A percentile compares a stretch with the other conserved stretches of the same genome.
Conservation (phyloP, 768 basidiomycete species). For the Tulasnella calospora region DNA sequence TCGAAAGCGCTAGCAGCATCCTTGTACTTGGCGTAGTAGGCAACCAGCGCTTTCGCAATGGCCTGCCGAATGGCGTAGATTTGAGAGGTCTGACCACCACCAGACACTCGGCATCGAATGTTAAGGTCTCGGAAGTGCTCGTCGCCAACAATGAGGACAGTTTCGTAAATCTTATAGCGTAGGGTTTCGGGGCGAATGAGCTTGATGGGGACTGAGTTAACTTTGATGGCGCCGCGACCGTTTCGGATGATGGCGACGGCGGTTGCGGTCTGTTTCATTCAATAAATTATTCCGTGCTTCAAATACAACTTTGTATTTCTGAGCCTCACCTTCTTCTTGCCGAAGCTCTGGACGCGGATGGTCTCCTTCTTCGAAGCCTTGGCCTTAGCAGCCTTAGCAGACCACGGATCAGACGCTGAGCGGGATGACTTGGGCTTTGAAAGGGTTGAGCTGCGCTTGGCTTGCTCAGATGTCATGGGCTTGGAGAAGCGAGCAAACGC, state of each 20-base stretch:
- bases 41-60: slow-evolving; percentile 94
- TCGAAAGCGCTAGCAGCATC: slow-evolving; percentile 97
- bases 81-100: slow-evolving; percentile 99
- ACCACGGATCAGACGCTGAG: background rate
- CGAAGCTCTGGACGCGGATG: slow-evolving; percentile 81
- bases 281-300: background rate
- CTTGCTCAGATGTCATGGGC: background rate
- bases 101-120: slow-evolving; percentile 96
- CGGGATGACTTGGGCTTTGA: background rate
- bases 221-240: slow-evolving; percentile 91
- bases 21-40: slow-evolving; percentile 97
- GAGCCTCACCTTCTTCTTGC: slow-evolving; percentile 91
- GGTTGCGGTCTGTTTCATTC: slow-evolving; percentile 72
- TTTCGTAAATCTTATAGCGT: slow-evolving; percentile 97
- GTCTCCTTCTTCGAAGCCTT: slow-evolving; percentile 14
- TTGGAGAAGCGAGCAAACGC: background rate
- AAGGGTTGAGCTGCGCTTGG: slow-evolving; percentile 6
- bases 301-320: background rate
- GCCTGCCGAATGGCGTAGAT: slow-evolving; percentile 99
- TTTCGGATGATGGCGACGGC: slow-evolving; percentile 96
- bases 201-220: slow-evolving; percentile 95
- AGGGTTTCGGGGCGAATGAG: slow-evolving; percentile 94
- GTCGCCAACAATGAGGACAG: slow-evolving; percentile 88
- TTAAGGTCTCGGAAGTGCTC: slow-evolving; percentile 83
- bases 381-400: background rate